Base-by-base conservation (phyloP, 306 rosid species). In the Lotus japonicus region DNA sequence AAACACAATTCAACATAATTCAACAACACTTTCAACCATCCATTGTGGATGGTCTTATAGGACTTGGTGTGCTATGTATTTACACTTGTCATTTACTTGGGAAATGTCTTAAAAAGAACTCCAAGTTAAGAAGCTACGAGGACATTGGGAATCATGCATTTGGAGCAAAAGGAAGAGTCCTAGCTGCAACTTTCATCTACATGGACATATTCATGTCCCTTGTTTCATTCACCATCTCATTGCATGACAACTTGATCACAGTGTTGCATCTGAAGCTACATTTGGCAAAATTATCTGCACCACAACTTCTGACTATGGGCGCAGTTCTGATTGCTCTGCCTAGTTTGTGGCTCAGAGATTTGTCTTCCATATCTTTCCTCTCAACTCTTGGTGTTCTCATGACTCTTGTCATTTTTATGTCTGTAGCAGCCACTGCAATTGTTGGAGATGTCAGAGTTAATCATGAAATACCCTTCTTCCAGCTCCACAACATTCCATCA, bases 201-300 rank as follows among this genome's bases (percentile, higher is more conserved):
- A 2, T 74, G 39, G 97, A 88, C 28, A 86, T 90, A 41, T 88
- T 90, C 81, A 82, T 88, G 97, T 63, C 84, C 21, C 95, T 90
- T 4, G 84, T 90, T 14, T 90, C 97, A 69, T 90, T 84, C 84
- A 90, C 97, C 21, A 90, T 88, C 65, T 86, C 95, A 4, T 51
- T 90, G 11, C 97, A 90, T 4, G 97, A 90, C 78, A 90, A 88
- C 70, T 55, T 90, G 44, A 56, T 1, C 48, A 77, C 46, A 7
- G 84, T 76, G 11, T 83, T 90, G 0, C 78, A 70, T 15, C 31
- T 90, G 14, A 79, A 65, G 48, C 7, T 84, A n/a, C 59, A 83
- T 0, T 31, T 84, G 54, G 70, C 78, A 0, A 72, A 56, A 0
- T 41, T 90, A 4, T 70, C 89, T 0, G 64, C 77, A 5, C 68